Base-by-base conservation (phyloP, 306 rosid genomes). In the Gastrolobium bilobum region DNA sequence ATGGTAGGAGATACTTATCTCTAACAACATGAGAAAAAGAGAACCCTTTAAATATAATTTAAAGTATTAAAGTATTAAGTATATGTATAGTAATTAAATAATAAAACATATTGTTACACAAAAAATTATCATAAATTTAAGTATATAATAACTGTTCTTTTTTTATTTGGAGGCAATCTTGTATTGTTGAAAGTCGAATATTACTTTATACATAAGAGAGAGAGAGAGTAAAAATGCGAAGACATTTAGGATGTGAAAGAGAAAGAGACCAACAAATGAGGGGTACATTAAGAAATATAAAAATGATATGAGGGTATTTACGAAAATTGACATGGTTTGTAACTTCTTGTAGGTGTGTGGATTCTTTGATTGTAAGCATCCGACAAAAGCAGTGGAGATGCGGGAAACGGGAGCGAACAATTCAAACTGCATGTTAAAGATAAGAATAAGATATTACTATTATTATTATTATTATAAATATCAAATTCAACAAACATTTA, bases 341-440 rank as follows among this genome's bases (percentile, higher is more conserved):
- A 71, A 4, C 4, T 37, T 52, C 35, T 44, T 6, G 13, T 53
- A 56, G 26, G n/a, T 74, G 50, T 48, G 64, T 63, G 82, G 90
- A 88, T 88, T 91, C 92, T 86, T 83, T 78, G 82, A 77, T 79
- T 57, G 79, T 61, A 89, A 81, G 94, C 88, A 88, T 85, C 91
- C 91, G 91, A 88, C 94, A 91, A 82, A 80, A 73, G 86, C 77
- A 89, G 79, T 81, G 88, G 88, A 77, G 88, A 87, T 86, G 89
- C 89, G 88, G 79, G 82, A 87, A 84, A 76, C 54, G 44, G 71
- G 88, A 82, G 91, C 83, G 88, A 89, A 84, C 89, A 79, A 86
- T 66, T 88, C 84, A 84, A 75, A 82, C 83, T 38, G 60, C 86
- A 53, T 75, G 85, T 78, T 82, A 37, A 84, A 84, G 77, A 75